Base-by-base conservation (phyloP, 768 basidiomycete species). In the Macrolepiota fuliginosa region DNA sequence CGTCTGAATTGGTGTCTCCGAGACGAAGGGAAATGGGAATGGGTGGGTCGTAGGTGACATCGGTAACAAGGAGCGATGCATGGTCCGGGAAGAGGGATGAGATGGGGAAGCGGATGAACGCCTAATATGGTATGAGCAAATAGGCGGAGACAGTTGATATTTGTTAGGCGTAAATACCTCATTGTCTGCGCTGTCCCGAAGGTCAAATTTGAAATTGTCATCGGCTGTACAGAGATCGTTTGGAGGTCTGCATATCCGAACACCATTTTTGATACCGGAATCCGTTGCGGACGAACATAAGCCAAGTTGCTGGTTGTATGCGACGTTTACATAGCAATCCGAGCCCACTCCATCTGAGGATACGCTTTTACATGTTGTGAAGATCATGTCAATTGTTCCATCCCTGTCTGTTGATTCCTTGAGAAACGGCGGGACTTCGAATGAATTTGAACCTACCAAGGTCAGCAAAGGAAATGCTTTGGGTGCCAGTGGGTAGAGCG, bases 351-450 rank as follows among this genome's bases (percentile, higher is more conserved):
- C 94, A 0, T 81, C 85, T 1, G 81, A 77, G 0, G 78, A 71
- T 0, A 92, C 84, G 2, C 80, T 83, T 0, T 79, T 74, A 70
- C 97, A 99, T 0, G 91, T 91, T 0, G 92, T 83, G 69, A 98
- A 94, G 49, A 99, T 81, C 82, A 98, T 87, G 72, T 98, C 97
- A 35, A 98, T 91, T 0, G 96, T 96, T 0, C 97, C 97, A 67
- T 98, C 97, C 6, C 97, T 87, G 69, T 98, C 96, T 91, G 62
- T 1, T 54, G 27, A 45, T 62, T 54, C 40, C 58, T 63, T 29
- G 61, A 35, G n/a, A 9, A 3, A 19, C 42, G n/a, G 51, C 35
- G 57, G 6, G 22, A 56, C 55, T 17, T 52, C n/a, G 4, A 61
- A 1, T 45, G 35, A 32, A 25, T 15, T 13, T 19, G 39, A 42